Conservation (phyloP, 768 basidiomycete genomes). For the Porphyrellus cyaneotinctus region DNA sequence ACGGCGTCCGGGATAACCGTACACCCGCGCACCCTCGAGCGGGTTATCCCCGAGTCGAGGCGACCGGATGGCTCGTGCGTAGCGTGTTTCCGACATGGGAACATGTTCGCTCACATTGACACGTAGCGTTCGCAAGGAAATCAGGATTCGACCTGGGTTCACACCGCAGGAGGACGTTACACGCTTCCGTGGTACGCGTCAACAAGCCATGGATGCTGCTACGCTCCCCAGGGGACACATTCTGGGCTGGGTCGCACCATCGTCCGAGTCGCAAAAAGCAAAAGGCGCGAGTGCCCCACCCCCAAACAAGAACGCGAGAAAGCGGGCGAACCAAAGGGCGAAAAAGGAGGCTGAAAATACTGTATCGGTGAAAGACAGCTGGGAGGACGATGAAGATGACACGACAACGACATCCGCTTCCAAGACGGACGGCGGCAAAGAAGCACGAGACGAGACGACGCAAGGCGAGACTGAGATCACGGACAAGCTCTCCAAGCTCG, state of each 20-base stretch:
- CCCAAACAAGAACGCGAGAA: slow-evolving; percentile 77
- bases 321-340: slow-evolving; percentile 75
- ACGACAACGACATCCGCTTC: slow-evolving; percentile 22
- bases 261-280: slow-evolving; percentile 36
- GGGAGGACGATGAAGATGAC: slow-evolving; percentile 71
- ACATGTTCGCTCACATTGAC: slow-evolving; percentile 8
- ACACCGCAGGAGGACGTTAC: slow-evolving; percentile 92
- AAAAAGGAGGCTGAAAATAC: slow-evolving; percentile 55
- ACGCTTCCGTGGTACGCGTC: slow-evolving; percentile 77
- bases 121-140: slow-evolving; percentile 74
- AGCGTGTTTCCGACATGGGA: slow-evolving; percentile 3
- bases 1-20: slow-evolving; percentile 75
- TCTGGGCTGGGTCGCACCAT: slow-evolving; percentile 72
- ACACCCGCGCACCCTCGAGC: slow-evolving; percentile 81
- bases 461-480: slow-evolving; percentile 35
- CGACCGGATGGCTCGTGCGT: slow-evolving; percentile 81
- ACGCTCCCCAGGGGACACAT: slow-evolving; percentile 74
- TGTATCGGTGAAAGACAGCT: slow-evolving; percentile 64
- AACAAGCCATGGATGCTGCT: slow-evolving; percentile 64
- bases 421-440: slow-evolving; percentile 10
- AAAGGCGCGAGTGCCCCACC: slow-evolving; percentile 33
- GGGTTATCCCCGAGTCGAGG: slow-evolving; percentile 82
- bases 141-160: slow-evolving; percentile 88
- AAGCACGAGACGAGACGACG: slow-evolving; percentile 5
- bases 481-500: slow-evolving; percentile 53